Percentiles rank a stretch among this genome's conserved stretches.
phyloP scores from a whole-genome alignment of 129 eudicot species.

The Escallonia rubra region DNA sequence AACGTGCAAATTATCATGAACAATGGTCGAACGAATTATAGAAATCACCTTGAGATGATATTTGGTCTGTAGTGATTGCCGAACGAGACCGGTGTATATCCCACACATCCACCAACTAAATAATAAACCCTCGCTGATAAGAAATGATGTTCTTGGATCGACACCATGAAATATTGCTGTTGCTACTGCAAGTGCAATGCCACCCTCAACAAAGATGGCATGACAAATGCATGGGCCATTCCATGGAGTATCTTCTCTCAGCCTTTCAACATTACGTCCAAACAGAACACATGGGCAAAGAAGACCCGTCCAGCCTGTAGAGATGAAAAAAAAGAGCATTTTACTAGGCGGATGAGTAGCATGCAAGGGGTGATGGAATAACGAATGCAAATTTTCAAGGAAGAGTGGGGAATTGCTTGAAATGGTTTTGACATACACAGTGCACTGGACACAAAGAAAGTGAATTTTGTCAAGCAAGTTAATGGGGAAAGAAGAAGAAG shows the following conservation, averaged over 20 bases:
- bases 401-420: neutral
- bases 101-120: conserved; percentile 99
- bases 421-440: neutral
- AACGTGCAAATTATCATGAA: neutral
- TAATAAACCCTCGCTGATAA: conserved; percentile 72
- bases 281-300: conserved; percentile 96
- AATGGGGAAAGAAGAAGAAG: no score
- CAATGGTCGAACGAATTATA: neutral
- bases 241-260: conserved; percentile 81
- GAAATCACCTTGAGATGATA: conserved; percentile 88
- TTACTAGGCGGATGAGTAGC: neutral
- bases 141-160: conserved; percentile 80
- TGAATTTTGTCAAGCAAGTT: no score
- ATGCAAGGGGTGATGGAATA: no score
- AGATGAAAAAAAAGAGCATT: conserved; percentile 5
- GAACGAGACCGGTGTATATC: conserved; percentile 78
- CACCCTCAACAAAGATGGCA: conserved; percentile 91
- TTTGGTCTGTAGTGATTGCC: conserved; percentile 82
- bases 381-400: neutral
- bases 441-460: neutral
- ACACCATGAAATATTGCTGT: conserved; percentile 76
- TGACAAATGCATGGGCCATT: conserved; percentile 85
- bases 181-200: conserved; percentile 74
- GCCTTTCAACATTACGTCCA: conserved; percentile 77
- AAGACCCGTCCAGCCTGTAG: conserved; percentile 82